Base-by-base conservation (phyloP, 306 rosid genomes). In the Begonia peltatifolia region DNA sequence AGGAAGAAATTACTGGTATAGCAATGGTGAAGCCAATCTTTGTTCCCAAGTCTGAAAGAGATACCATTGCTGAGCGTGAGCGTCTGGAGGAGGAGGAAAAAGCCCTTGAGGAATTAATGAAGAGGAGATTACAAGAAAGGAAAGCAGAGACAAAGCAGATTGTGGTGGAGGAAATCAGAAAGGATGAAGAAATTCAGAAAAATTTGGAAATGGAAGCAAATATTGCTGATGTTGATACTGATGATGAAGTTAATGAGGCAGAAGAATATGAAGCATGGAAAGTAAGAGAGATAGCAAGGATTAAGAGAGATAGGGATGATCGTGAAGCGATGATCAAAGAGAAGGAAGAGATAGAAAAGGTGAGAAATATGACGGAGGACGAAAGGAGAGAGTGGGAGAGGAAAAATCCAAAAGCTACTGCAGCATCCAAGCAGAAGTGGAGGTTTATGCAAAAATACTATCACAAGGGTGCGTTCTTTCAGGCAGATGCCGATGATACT, bases 371-470 rank as follows among this genome's bases (percentile, higher is more conserved):
- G 97, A 83, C 95, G 9, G 95, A 83, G 80, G 97, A 90, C 69
- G 97, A 90, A 71, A 78, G 97, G 74, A 85, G 92, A 66, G 97
- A 90, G 43, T 90, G 97, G 95, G 97, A 90, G 67, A 90, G 95
- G 78, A 90, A 66, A 81, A 86, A 90, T 74, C 94, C 94, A 0
- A 90, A 79, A 71, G 47, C 85, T 35, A 65, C 86, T 41, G 62
- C 64, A 36, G 30, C 54, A 14, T 18, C 75, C 41, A 90, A 90
- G 68, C 87, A 83, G 65, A 85, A 90, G 58, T 83, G 95, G 95
- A 83, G 83, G 69, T 85, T 90, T 66, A 85, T 90, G 97, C 97
- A 85, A 87, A 90, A 90, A 69, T 90, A 90, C 57, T 90, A 53
- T 66, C 95, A 90, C 81, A 85, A 83, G 74, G 97, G 97, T 67